Conservation (phyloP, 768 basidiomycete species). For the Exsudoporus frostii region DNA sequence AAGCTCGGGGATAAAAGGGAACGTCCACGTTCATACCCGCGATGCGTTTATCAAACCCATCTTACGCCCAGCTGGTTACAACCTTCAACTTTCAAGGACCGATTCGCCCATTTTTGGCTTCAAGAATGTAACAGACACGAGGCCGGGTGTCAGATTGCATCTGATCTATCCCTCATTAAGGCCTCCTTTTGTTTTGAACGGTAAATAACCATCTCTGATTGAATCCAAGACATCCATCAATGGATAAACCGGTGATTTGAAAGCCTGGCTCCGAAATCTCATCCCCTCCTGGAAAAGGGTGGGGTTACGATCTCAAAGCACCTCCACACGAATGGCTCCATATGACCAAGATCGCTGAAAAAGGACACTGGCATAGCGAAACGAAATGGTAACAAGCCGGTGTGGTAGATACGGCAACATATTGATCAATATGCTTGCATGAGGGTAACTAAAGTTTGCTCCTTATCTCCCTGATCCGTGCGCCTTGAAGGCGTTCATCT, state of each 20-base stretch:
- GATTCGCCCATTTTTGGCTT: neutral
- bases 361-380: neutral
- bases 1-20: neutral
- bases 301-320: neutral
- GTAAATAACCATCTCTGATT: neutral
- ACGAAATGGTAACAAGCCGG: neutral
- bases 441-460: constrained; percentile 35
- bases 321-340: neutral
- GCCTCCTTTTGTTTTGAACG: constrained; percentile 17
- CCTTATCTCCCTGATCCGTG: constrained; percentile 38
- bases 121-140: constrained; percentile 12
- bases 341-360: neutral
- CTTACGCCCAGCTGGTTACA: neutral
- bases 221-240: constrained; percentile 3
- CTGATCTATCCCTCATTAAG: constrained; percentile 8
- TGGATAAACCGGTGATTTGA: neutral
- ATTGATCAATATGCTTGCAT: neutral
- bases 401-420: neutral
- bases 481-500: constrained; percentile 46
- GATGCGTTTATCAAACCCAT: constrained; percentile 7
- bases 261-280: neutral
- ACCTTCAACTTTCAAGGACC: neutral
- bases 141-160: neutral
- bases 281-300: neutral
- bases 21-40: constrained; percentile 1